Conservation (phyloP, 305 asterid species). For the Solanum aculeatissimum region DNA sequence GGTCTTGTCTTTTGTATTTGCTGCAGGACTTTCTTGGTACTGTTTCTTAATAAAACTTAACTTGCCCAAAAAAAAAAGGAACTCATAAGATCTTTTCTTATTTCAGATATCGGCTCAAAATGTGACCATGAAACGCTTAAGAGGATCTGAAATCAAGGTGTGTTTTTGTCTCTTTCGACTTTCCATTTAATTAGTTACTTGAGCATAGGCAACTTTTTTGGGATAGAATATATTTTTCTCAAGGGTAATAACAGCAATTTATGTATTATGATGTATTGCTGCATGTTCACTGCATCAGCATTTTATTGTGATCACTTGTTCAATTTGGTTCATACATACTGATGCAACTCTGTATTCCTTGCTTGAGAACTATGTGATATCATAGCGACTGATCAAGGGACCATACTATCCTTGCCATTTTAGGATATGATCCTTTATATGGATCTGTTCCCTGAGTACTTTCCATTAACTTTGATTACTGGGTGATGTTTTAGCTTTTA, state of each 20-base stretch:
- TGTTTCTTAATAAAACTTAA: neutral
- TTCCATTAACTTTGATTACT: neutral
- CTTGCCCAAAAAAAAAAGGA: neutral
- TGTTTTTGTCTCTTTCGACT: neutral
- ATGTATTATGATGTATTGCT: neutral
- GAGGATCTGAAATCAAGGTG: constrained; percentile 95
- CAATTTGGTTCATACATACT: neutral
- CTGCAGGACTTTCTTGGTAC: neutral
- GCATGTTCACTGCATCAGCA: too few species aligned
- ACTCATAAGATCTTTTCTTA: neutral
- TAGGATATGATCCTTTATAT: neutral
- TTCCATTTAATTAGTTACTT: neutral
- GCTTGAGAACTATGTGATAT: neutral
- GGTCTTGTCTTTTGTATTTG: neutral
- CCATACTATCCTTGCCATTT: neutral
- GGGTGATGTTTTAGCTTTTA: neutral
- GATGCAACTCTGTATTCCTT: neutral
- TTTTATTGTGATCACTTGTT: neutral
- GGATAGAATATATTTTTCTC: neutral
- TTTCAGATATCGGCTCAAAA: constrained; percentile 78
- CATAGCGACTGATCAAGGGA: neutral
- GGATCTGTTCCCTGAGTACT: neutral
- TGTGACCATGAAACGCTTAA: constrained; percentile 82
- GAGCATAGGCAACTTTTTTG: neutral
- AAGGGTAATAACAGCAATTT: neutral